Base-by-base conservation (phyloP, 2,329 filamentous ascomycete species). In the Apiospora marii region DNA sequence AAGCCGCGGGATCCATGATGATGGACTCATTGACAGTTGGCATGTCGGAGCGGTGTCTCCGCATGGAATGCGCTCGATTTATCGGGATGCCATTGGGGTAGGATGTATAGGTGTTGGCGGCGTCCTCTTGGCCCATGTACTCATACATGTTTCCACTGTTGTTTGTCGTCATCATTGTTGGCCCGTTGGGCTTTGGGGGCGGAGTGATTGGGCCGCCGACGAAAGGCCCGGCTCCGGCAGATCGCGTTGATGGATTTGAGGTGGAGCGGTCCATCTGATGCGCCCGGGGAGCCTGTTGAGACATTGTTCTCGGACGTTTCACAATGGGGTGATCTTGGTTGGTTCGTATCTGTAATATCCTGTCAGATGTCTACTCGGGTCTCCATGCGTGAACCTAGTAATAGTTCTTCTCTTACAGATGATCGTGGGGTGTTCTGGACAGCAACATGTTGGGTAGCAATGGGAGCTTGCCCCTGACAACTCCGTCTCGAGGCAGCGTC, bases 231-330 rank as follows among this genome's bases (percentile, higher is more conserved):
- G 67, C 67, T 61, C 82, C 79, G 51, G 78, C 82, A 41, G 82
- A 80, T 69, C 77, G 79, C 37, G 83, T 82, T 13, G 85, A 85
- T 44, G 82, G 80, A 75, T 81, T 84, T 51, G 86, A 87, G 19
- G 80, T 78, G 71, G 81, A 83, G 72, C 86, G 85, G 76, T 82
- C 81, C 86, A 87, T 88, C 74, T 80, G 79, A 43, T 82, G 80
- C 1, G 81, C 79, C 12, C 79, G 74, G 16, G 79, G 76, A 10
- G 71, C 69, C 71, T 83, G 80, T 68, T 82, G 82, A 43, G 80
- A 80, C 80, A 81, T 80, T 4, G 67, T 68, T 68, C 81, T 79
- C 68, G 77, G 76, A 74, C 79, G 79, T 74, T 82, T 82, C 51
- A 81, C 72, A 72, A 78, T 77, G 46, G 46, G 69, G 71, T 73